Conservation (phyloP, 2,329 filamentous ascomycete genomes). For the Hirsutella thompsonii region DNA sequence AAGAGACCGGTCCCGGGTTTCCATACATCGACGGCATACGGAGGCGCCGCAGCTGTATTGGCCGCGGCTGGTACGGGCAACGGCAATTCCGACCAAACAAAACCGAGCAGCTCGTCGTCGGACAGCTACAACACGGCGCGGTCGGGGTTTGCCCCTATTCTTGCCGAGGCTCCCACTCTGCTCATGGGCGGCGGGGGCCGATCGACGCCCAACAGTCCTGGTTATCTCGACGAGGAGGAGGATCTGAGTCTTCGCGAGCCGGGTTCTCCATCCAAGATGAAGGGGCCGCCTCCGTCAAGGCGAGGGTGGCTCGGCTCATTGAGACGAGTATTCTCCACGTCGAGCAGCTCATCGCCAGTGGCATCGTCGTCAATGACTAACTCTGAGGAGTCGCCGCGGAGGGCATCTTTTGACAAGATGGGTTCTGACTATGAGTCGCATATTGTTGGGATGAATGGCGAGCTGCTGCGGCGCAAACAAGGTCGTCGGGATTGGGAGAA, state of each 20-base stretch:
- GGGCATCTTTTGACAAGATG: slow-evolving; percentile 1
- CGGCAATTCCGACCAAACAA: slow-evolving; percentile 3
- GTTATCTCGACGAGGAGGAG: slow-evolving; percentile 8
- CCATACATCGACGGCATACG: neutral
- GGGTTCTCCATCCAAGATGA: slow-evolving; percentile 44
- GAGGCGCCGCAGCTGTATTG: neutral
- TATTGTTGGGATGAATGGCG: slow-evolving; percentile 29
- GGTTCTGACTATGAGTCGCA: slow-evolving; percentile 31
- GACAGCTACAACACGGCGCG: slow-evolving; percentile 40
- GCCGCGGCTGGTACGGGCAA: neutral
- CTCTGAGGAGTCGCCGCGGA: slow-evolving; percentile 8
- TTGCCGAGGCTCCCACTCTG: slow-evolving; percentile 38
- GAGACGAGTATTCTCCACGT: slow-evolving; percentile 44
- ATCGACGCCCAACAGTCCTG: slow-evolving; percentile 4
- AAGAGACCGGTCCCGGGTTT: neutral
- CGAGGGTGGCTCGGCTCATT: slow-evolving; percentile 59
- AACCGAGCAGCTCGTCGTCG: slow-evolving; percentile 26
- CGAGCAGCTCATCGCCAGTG: slow-evolving; percentile 12
- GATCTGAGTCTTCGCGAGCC: slow-evolving; percentile 13
- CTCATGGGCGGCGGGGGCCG: slow-evolving; percentile 13
- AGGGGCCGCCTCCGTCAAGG: slow-evolving; percentile 27
- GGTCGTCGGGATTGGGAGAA: slow-evolving; percentile 41
- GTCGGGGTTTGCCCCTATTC: slow-evolving; percentile 36
- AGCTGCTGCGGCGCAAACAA: slow-evolving; percentile 40
- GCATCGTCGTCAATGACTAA: neutral